Evolutionary conservation across 192 early-diverging fungal species (phyloP).

Genomic region (Backusella luteola): DNA sequence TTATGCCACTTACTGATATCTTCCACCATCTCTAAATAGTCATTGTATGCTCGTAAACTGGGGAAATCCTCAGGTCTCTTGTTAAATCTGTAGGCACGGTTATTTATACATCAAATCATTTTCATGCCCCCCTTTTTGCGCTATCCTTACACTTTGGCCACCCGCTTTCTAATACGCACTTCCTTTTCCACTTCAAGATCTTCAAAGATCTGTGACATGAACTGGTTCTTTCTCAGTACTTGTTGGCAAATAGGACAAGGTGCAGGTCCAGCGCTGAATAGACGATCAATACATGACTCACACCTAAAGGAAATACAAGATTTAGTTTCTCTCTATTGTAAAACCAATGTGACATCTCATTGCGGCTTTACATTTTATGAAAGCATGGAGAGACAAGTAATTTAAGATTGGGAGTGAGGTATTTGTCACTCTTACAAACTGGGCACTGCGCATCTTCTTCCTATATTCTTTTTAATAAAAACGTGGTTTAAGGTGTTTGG

Average conservation of each 20-base stretch:
- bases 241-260: conserved; percentile 88
- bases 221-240: conserved; percentile 79
- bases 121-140: no score
- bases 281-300: conserved; percentile 83
- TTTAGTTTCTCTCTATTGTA: background rate
- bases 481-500: background rate
- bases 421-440: conserved; percentile 83
- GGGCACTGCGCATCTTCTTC: conserved; percentile 58
- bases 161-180: conserved; percentile 76
- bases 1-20: conserved; percentile 60
- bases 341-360: background rate
- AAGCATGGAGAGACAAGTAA: conserved; percentile 93
- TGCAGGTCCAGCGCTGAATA: conserved; percentile 82
- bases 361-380: conserved; percentile 78
- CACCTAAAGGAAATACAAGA: conserved; percentile 56
- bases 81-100: conserved; percentile 60
- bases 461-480: conserved; percentile 9
- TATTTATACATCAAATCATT: background rate
- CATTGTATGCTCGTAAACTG: conserved; percentile 73
- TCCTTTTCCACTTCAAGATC: conserved; percentile 95
- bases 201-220: conserved; percentile 90
- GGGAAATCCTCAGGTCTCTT: conserved; percentile 90
- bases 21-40: conserved; percentile 91
- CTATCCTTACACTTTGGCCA: conserved; percentile 59
- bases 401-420: conserved; percentile 83